Conservation (phyloP, 2,329 filamentous ascomycete genomes). For the Rhexocercosporidium sp. region DNA sequence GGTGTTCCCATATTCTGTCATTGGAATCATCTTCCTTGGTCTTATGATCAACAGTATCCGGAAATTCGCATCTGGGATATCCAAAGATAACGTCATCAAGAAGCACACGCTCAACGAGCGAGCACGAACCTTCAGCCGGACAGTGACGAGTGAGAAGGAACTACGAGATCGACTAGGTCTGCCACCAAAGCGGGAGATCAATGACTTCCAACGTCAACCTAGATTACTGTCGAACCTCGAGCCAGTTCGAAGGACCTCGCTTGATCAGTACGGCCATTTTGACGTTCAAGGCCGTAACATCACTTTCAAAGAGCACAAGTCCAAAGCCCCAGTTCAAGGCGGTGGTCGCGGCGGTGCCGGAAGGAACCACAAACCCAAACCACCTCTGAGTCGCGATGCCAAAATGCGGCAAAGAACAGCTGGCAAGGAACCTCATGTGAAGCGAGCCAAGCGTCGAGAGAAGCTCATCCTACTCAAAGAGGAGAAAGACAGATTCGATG, state of each 20-base stretch:
- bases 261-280: conserved; percentile 44
- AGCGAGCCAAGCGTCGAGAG: conserved; percentile 32
- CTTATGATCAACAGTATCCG: conserved; percentile 70
- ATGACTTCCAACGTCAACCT: conserved; percentile 12
- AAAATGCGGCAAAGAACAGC: conserved; percentile 32
- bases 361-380: conserved; percentile 19
- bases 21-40: conserved; percentile 72
- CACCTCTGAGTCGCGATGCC: conserved; percentile 35
- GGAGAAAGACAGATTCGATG: conserved; percentile 65
- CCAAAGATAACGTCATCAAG: conserved; percentile 65
- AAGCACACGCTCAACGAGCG: conserved; percentile 62
- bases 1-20: conserved; percentile 69
- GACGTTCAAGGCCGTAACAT: conserved; percentile 44
- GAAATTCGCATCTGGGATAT: conserved; percentile 63
- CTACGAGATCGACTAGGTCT: conserved; percentile 47
- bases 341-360: conserved; percentile 40
- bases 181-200: conserved; percentile 36
- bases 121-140: conserved; percentile 57
- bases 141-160: conserved; percentile 58
- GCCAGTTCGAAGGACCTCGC: conserved; percentile 35
- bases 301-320: conserved; percentile 42
- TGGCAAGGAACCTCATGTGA: conserved; percentile 20
- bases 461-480: conserved; percentile 60
- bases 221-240: conserved; percentile 30
- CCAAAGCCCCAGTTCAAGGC: conserved; percentile 20